Evolutionary conservation across 2,329 filamentous ascomycete species (phyloP).

Genomic region (Neofusicoccum sp.): DNA sequence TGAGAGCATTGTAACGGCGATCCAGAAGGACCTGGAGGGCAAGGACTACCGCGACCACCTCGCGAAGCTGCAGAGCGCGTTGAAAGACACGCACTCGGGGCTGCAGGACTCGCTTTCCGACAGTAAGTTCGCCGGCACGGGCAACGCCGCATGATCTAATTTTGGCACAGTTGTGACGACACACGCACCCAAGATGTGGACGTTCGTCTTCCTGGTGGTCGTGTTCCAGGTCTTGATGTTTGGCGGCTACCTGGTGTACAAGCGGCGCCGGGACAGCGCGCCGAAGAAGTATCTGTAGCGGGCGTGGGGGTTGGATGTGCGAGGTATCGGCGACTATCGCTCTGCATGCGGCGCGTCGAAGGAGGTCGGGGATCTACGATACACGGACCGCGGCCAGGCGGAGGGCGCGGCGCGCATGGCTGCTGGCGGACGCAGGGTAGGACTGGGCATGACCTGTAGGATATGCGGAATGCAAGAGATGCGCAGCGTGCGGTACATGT

Average conservation of each 20-base stretch:
- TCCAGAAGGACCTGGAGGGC: slow-evolving; percentile 58
- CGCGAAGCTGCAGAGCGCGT: slow-evolving; percentile 55
- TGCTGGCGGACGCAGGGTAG: not conserved
- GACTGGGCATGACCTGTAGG: not conserved
- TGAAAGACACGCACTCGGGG: slow-evolving; percentile 57
- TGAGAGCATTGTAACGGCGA: slow-evolving; percentile 52
- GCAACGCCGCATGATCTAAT: slow-evolving; percentile 44
- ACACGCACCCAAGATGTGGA: slow-evolving; percentile 59
- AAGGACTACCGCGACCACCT: slow-evolving; percentile 61
- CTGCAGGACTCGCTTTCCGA: slow-evolving; percentile 40
- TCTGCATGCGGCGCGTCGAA: not conserved
- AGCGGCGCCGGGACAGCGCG: slow-evolving; percentile 71
- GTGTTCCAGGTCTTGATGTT: slow-evolving; percentile 73
- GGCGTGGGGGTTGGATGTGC: not conserved
- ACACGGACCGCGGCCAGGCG: not conserved
- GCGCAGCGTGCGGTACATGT: not conserved
- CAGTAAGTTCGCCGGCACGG: slow-evolving; percentile 47
- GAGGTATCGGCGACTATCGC: not conserved
- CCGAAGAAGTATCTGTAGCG: slow-evolving; percentile 93
- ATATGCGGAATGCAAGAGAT: slow-evolving; percentile 10
- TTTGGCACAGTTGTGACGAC: slow-evolving; percentile 51
- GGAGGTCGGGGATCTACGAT: not conserved
- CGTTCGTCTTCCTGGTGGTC: slow-evolving; percentile 71
- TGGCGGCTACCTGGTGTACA: slow-evolving; percentile 74
- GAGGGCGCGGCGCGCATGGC: not conserved